phyloP scores from a whole-genome alignment of 345 rosid genomes.

The Streptanthus diversifolius region DNA sequence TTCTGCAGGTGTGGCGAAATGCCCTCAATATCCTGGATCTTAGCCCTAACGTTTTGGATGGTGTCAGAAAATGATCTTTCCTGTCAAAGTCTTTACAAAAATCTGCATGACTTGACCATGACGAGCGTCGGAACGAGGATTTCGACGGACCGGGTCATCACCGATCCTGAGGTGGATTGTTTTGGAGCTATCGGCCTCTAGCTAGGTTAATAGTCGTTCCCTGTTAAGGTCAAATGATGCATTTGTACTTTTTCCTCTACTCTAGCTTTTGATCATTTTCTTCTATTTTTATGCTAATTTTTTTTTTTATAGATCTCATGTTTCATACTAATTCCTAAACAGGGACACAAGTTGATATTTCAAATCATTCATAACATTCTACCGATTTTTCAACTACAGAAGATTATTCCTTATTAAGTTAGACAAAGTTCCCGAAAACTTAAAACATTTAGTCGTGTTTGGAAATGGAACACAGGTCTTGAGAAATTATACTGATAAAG shows the following conservation, averaged over 20 bases:
- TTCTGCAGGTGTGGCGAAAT: not conserved
- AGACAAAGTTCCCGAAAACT: not conserved
- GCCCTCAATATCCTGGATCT: not conserved
- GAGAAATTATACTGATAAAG: not conserved
- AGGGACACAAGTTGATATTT: not conserved
- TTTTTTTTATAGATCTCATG: not conserved
- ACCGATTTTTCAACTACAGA: not conserved
- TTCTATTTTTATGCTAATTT: not conserved
- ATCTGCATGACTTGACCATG: not conserved
- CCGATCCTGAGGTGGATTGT: not conserved
- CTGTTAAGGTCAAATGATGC: no score
- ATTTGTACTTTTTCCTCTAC: not conserved
- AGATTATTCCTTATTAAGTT: not conserved
- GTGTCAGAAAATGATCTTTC: not conserved
- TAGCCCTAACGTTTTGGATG: not conserved
- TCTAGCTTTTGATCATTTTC: not conserved
- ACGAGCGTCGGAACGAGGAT: not conserved
- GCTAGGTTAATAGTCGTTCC: not conserved
- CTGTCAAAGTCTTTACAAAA: not conserved
- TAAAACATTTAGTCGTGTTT: not conserved
- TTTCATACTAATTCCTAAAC: not conserved
- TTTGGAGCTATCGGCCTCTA: not conserved
- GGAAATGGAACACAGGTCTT: not conserved
- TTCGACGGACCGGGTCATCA: not conserved
- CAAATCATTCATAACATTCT: not conserved